Base-by-base conservation (phyloP, 208 protist species). In the Trypanosoma lewisi region DNA sequence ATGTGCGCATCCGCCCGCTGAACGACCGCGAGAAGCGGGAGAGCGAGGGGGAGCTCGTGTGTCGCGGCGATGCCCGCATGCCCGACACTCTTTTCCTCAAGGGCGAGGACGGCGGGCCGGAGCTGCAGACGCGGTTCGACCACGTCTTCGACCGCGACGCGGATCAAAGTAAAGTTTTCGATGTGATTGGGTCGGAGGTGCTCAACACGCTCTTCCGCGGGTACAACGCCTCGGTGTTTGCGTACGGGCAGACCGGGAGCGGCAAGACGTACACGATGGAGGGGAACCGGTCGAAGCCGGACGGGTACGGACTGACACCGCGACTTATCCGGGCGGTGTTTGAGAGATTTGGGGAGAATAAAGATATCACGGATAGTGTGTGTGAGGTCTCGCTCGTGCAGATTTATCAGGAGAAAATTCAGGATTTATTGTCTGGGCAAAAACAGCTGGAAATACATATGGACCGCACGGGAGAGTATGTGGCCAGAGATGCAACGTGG, bases 241-340 rank as follows among this genome's bases (percentile, higher is more conserved):
- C 96, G n/a, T 99, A 98, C 58, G 97, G 97, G 25, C 97, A 98
- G 78, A 98, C 97, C 1, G 96, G 96, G 30, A 93, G 87, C 49
- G 97, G 97, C 45, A 98, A 98, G 78, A 97, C 81, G 47, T 80
- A 80, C 75, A 94, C 87, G 3, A 96, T 96, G 87, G 88, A 95
- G 68, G 91, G 87, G 14, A 74, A 80, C 64, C 74, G 75, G 9
- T 54, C 31, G 2, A 68, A 75, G n/a, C 28, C 21, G 34, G 78
- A 79, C 14, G 27, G 61, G 7, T 51, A 70, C 12, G 87, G 91
- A 27, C 70, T 96, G 25, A 90, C 91, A 12, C 87, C 90, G 11
- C 85, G 85, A 14, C 53, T 96, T 19, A 83, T 96, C n/a, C 54
- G 73, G 4, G 75, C 73, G 33, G 80, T 96, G 37, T 96, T 96